Conservation (phyloP, 2,329 filamentous ascomycete genomes). For the Berkeleyomyces rouxiae region DNA sequence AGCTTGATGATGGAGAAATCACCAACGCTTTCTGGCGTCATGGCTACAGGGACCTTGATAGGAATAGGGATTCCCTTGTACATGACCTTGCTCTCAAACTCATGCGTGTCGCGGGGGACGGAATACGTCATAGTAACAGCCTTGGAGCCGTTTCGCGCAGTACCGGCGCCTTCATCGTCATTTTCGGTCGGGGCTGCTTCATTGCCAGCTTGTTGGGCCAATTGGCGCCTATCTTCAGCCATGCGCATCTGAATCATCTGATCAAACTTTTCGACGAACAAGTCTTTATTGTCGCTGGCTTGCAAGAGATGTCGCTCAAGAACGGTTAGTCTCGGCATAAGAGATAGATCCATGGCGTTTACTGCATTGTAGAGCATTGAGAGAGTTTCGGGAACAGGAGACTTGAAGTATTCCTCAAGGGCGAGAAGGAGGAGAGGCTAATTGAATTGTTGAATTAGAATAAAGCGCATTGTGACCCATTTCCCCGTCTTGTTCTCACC, state of each 20-base stretch:
- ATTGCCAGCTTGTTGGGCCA: slow-evolving; percentile 17
- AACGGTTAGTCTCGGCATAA: slow-evolving; percentile 72
- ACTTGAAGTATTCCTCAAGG: slow-evolving; percentile 92
- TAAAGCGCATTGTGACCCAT: not conserved
- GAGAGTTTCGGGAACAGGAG: slow-evolving; percentile 73
- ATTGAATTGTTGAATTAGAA: slow-evolving; percentile 10
- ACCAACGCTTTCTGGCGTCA: slow-evolving; percentile 88
- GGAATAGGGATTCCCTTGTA: slow-evolving; percentile 96
- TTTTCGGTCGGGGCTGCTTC: slow-evolving; percentile 33
- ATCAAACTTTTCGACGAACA: slow-evolving; percentile 96
- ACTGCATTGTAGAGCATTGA: slow-evolving; percentile 80
- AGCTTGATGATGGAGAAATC: slow-evolving; percentile 96
- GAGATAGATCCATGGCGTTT: slow-evolving; percentile 89
- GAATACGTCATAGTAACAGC: slow-evolving; percentile 35
- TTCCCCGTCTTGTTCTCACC: slow-evolving; percentile 27
- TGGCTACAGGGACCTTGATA: slow-evolving; percentile 85
- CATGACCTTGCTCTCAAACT: slow-evolving; percentile 87
- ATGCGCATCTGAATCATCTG: slow-evolving; percentile 77
- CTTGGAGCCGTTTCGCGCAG: slow-evolving; percentile 43
- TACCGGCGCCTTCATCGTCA: slow-evolving; percentile 28
- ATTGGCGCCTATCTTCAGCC: slow-evolving; percentile 40
- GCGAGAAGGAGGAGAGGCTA: slow-evolving; percentile 78
- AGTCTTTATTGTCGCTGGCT: slow-evolving; percentile 81
- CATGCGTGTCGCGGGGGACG: slow-evolving; percentile 85
- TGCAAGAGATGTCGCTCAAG: slow-evolving; percentile 78